Base-by-base conservation (phyloP, 345 rosid species). In the Reutealis trisperma region DNA sequence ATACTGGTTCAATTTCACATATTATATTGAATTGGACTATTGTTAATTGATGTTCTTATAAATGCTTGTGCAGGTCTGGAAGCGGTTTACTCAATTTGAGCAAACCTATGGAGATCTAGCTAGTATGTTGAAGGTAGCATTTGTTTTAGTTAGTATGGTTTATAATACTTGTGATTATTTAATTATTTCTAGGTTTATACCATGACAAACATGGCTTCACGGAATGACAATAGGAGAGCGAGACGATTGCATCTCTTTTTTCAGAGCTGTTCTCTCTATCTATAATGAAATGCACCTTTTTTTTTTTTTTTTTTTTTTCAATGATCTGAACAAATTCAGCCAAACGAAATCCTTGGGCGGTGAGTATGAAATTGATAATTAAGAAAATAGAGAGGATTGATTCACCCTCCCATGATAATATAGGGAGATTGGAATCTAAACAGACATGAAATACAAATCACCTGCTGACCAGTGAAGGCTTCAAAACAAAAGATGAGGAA, bases 31-130 rank as follows among this genome's bases (percentile, higher is more conserved):
- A 42, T 21, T 71, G 24, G 12, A 52, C 67, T 55, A n/a, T 24
- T 71, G 21, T 65, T 57, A 22, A 51, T 52, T 58, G 49, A 15
- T 47, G 34, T 73, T 73, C 81, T 69, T 65, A 30, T 49, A 62
- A 68, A 34, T 47, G 47, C 66, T 60, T 85, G 78, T 75, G 76
- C 88, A 93, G 99, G 90, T 95, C 63, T 95, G 99, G 99, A 89
- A 92, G 81, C 88, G 89, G 57, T 95, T 90, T 75, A 76, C 84
- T 76, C 90, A 88, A 77, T 95, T 95, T 81, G 98, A 95, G 87
- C 93, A 90, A 86, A 90, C 93, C 71, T 93, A 90, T 86, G 99
- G 99, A 47, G 99, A 95, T 86, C 90, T 95, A 67, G 88, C 93
- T 79, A 91, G 98, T 86, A 88, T 89, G 86, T 81, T 93, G 84